A percentile compares a stretch with the other conserved stretches of the same genome.
These are phyloP conservation scores for Spiraea crenata DNA, from an alignment of 331 rosid genomes.

Conservation along the genomic window DNA sequence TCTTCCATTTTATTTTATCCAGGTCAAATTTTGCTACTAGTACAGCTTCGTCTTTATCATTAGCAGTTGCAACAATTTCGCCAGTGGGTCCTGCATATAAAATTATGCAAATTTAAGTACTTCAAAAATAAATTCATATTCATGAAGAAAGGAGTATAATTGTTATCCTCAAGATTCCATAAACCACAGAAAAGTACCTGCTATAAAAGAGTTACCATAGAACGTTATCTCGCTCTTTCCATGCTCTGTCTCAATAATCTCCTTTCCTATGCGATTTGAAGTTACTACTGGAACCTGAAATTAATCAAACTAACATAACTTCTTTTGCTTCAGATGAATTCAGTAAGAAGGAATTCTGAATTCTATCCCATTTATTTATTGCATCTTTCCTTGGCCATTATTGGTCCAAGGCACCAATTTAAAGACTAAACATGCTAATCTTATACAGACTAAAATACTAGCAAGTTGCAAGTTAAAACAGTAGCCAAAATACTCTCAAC, in stretches of 20 bases:
- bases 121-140: neutral
- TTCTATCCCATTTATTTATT: too few species aligned
- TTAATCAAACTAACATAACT: slow-evolving; percentile 26
- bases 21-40: slow-evolving; percentile 77
- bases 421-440: neutral
- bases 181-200: slow-evolving; percentile 50
- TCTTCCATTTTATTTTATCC: slow-evolving; percentile 68
- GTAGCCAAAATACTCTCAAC: neutral
- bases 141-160: neutral
- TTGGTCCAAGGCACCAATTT: neutral
- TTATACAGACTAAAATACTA: neutral
- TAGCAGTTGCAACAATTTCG: slow-evolving; percentile 72
- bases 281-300: slow-evolving; percentile 91
- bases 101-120: slow-evolving; percentile 2
- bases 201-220: slow-evolving; percentile 90
- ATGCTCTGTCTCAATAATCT: slow-evolving; percentile 79
- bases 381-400: neutral
- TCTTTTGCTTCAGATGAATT: neutral
- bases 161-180: too few species aligned
- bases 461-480: neutral
- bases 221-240: slow-evolving; percentile 79
- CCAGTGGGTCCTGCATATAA: slow-evolving; percentile 75
- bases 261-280: slow-evolving; percentile 90
- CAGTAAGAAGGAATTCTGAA: neutral
- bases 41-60: slow-evolving; percentile 73